phyloP scores from a whole-genome alignment of 2,329 filamentous ascomycete genomes.

The Ilyonectria sp. region DNA sequence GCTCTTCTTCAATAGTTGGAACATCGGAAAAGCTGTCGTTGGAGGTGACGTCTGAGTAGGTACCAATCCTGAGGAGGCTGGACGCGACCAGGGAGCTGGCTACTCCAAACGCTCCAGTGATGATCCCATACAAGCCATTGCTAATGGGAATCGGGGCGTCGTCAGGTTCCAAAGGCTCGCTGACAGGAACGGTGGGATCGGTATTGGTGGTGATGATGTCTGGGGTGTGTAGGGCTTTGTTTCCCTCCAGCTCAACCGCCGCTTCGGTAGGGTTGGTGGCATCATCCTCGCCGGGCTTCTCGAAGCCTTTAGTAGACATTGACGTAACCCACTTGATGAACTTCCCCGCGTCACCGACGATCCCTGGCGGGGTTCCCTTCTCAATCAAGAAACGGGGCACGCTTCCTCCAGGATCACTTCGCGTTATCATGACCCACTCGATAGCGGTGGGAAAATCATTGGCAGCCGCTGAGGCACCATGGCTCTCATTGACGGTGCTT shows the following conservation, averaged over 20 bases:
- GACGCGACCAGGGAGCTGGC: constrained; percentile 64
- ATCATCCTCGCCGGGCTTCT: constrained; percentile 40
- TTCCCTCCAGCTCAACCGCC: constrained; percentile 1
- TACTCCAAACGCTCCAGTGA: constrained; percentile 66
- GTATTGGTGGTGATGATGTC: constrained; percentile 52
- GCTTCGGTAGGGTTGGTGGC: constrained; percentile 23
- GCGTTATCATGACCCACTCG: constrained; percentile 94
- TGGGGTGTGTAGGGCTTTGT: constrained; percentile 22
- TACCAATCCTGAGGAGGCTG: constrained; percentile 51
- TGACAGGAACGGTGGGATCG: constrained; percentile 31
- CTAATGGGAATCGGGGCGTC: constrained; percentile 55
- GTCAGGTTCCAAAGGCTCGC: constrained; percentile 36
- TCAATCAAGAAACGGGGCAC: constrained; percentile 95
- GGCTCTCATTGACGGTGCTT: constrained; percentile 31
- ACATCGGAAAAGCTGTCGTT: constrained; percentile 47
- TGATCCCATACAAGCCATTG: constrained; percentile 70
- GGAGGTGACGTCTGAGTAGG: constrained; percentile 44
- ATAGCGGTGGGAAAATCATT: constrained; percentile 63
- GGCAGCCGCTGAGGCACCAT: constrained; percentile 23
- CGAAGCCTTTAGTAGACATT: constrained; percentile 56
- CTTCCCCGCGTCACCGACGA: constrained; percentile 83
- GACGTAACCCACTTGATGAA: constrained; percentile 81
- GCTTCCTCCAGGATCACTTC: constrained; percentile 89
- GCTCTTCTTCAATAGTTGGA: constrained; percentile 44
- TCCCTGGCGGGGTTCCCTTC: constrained; percentile 85